Conservation (phyloP, 345 rosid genomes). For the Corchorus olitorius region DNA sequence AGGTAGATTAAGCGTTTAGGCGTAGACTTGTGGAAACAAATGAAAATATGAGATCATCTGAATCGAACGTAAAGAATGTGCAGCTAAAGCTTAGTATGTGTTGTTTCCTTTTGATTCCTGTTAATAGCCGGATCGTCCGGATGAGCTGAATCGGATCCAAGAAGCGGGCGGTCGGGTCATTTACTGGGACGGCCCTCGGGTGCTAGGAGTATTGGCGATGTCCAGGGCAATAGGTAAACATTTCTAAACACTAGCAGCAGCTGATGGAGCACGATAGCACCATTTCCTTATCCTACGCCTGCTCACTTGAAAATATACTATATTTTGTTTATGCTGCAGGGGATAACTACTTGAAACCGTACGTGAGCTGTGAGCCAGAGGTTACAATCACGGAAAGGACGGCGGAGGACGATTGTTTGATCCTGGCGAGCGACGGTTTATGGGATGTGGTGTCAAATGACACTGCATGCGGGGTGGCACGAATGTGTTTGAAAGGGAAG, state of each 20-base stretch:
- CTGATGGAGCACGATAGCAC: not conserved
- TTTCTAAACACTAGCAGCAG: not conserved
- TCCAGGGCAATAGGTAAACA: constrained; percentile 82
- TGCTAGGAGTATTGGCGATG: constrained; percentile 84
- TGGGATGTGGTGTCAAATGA: constrained; percentile 97
- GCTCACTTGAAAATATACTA: not conserved
- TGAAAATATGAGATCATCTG: not conserved
- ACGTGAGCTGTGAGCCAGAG: constrained; percentile 83
- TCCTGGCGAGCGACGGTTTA: constrained; percentile 79
- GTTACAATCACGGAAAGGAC: constrained; percentile 64
- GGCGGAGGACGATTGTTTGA: constrained; percentile 74
- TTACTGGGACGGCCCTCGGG: constrained; percentile 89
- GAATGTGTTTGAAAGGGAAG: constrained; percentile 57
- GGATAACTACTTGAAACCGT: constrained; percentile 86
- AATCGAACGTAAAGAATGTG: not conserved
- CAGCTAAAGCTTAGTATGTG: not conserved
- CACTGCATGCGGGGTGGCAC: constrained; percentile 68
- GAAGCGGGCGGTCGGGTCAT: constrained; percentile 88
- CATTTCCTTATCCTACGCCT: not conserved
- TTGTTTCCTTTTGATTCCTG: not conserved
- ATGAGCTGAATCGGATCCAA: constrained; percentile 73
- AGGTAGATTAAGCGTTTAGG: too few relatives aligned
- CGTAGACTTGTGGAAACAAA: not conserved
- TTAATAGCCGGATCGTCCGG: constrained; percentile 88
- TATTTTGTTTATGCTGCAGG: constrained; percentile 39